Percentiles rank a stretch among this genome's conserved stretches.
Conservation (phyloP, 768 basidiomycete species). For the Boletus rubescentipes region DNA sequence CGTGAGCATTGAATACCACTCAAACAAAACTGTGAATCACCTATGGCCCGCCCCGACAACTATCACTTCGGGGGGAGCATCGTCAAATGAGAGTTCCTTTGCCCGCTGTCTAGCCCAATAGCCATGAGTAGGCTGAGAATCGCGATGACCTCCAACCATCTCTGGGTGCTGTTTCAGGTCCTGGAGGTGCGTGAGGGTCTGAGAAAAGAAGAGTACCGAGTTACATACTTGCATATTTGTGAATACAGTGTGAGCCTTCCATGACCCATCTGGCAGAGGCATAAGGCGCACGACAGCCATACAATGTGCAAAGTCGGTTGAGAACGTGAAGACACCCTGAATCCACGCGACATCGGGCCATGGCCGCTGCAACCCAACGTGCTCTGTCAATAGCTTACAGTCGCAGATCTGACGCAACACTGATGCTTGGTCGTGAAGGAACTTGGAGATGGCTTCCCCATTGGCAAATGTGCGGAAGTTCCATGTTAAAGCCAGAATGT, state of each 20-base stretch:
- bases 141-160: slow-evolving; percentile 25
- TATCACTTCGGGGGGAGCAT: slow-evolving; percentile 37
- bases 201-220: neutral
- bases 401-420: slow-evolving; percentile 1
- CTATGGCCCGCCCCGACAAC: slow-evolving; percentile 62
- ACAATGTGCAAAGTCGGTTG: neutral
- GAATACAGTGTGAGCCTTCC: slow-evolving; percentile 59
- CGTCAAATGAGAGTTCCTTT: neutral
- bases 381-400: neutral
- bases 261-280: slow-evolving; percentile 39
- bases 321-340: slow-evolving; percentile 2
- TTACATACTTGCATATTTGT: slow-evolving; percentile 49
- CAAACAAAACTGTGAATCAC: slow-evolving; percentile 45
- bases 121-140: neutral
- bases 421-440: slow-evolving; percentile 35
- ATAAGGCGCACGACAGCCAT: slow-evolving; percentile 29
- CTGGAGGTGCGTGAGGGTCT: neutral
- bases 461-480: slow-evolving; percentile 49
- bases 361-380: slow-evolving; percentile 27
- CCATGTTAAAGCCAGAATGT: slow-evolving; percentile 43
- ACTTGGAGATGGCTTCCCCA: slow-evolving; percentile 29
- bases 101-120: neutral
- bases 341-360: slow-evolving; percentile 56
- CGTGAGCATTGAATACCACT: neutral
- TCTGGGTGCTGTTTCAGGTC: slow-evolving; percentile 36